These are phyloP conservation scores for Kodamaea sagamina DNA, from an alignment of 805 yeast genomes.

Conservation along the genomic window DNA sequence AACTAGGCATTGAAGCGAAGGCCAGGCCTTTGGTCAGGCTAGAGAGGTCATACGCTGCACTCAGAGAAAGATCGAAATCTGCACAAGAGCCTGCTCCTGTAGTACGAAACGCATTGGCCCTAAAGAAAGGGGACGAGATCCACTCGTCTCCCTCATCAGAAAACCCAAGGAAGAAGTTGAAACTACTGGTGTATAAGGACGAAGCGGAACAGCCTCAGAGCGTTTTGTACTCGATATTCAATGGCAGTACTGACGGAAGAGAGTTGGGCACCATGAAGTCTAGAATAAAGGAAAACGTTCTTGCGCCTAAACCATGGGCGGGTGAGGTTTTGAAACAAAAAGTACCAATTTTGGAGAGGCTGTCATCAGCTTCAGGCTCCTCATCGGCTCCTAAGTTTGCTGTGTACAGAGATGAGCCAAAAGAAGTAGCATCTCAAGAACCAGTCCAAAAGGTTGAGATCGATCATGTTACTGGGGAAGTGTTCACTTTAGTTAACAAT, in stretches of 20 bases:
- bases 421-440: slow-evolving; percentile 11
- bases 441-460: slow-evolving; percentile 5
- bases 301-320: slow-evolving; percentile 58
- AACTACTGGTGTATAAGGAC: slow-evolving; percentile 47
- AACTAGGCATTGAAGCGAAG: slow-evolving; percentile 53
- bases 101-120: slow-evolving; percentile 25
- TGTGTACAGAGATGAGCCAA: slow-evolving; percentile 27
- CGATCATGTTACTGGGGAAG: slow-evolving; percentile 25
- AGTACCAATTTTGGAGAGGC: slow-evolving; percentile 14
- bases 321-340: slow-evolving; percentile 60
- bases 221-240: slow-evolving; percentile 27
- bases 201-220: slow-evolving; percentile 17
- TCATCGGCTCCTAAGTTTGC: slow-evolving; percentile 30
- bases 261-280: slow-evolving; percentile 49
- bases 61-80: slow-evolving; percentile 37
- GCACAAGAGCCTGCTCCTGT: slow-evolving; percentile 30
- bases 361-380: slow-evolving; percentile 19
- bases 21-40: slow-evolving; percentile 64
- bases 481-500: slow-evolving; percentile 50
- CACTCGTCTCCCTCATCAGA: slow-evolving; percentile 5
- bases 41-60: slow-evolving; percentile 41
- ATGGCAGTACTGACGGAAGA: slow-evolving; percentile 16
- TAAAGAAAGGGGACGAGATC: slow-evolving; percentile 36
- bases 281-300: slow-evolving; percentile 64
- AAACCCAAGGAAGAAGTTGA: slow-evolving; percentile 23